Evolutionary conservation across 2,329 filamentous ascomycete genomes (phyloP), one percentile per base, ranked within the genome.

Genomic region (Epichloe gansuensis): DNA sequence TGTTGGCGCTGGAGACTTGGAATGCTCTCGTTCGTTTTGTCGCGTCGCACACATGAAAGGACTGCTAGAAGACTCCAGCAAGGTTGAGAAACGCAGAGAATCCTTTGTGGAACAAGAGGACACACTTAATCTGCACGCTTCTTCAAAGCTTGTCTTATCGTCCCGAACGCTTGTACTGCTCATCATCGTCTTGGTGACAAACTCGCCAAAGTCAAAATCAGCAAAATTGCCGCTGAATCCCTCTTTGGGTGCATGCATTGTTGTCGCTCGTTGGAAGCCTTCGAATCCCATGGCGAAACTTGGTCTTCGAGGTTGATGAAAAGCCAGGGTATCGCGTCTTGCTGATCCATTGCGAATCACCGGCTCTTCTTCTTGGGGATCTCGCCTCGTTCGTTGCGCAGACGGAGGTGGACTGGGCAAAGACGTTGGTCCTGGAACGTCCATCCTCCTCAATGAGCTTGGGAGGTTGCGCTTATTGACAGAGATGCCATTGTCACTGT

Each of bases 241-340:
- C 39, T 70, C 68, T 51, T 58, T 61, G 38, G 58, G 62, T 3
- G 56, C 54, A 7, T 55, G 52, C 43, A 55, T 58, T 48, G 56
- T 54, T 8, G 57, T 55, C 43, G 60, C 53, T 42, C 54, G 52
- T 11, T 57, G 55, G n/a, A 51, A 46, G 25, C 56, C 55, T 11
- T 63, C 60, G n/a, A 62, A 56, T 5, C 56, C 71, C 65, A 75
- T 73, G 4, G 72, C 71, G 51, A 78, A 66, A 58, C 77, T 80
- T 46, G 69, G 67, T 38, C 73, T 68, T 21, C 71, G 67, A 2
- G 74, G 68, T 0, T 70, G 67, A 55, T 69, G 69, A 21, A 75
- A 70, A 0, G 73, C 73, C 13, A 76, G 58, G 1, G 75, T 77
- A 44, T 80, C 75, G 35, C 76, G 73, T 60, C 73, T 75, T 3